A percentile compares a stretch with the other conserved stretches of the same genome.
phyloP scores from a whole-genome alignment of 2,329 filamentous ascomycete species.

The Mycosphaerelloides madeirae region DNA sequence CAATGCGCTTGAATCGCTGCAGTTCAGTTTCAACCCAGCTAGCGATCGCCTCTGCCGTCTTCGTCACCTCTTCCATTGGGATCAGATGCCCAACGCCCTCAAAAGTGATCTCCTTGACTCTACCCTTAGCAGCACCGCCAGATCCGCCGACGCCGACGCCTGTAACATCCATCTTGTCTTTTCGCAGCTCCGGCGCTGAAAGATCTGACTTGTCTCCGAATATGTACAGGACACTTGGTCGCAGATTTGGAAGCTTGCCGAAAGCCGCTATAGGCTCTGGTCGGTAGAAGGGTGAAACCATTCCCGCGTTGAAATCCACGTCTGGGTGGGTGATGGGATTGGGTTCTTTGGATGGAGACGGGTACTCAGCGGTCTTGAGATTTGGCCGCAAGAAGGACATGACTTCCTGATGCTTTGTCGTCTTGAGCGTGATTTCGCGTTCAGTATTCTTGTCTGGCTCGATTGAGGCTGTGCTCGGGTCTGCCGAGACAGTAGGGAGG shows the following conservation, averaged over 20 bases:
- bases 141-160: slow-evolving; percentile 64
- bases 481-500: slow-evolving; percentile 25
- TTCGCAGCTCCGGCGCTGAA: slow-evolving; percentile 47
- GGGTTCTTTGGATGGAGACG: slow-evolving; percentile 28
- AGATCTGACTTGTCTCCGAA: slow-evolving; percentile 60
- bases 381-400: slow-evolving; percentile 68
- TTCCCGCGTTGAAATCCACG: slow-evolving; percentile 26
- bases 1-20: slow-evolving; percentile 31
- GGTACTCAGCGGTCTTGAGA: slow-evolving; percentile 32
- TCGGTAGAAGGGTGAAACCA: slow-evolving; percentile 58
- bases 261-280: slow-evolving; percentile 58
- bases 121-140: slow-evolving; percentile 58
- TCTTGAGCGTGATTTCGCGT: slow-evolving; percentile 64
- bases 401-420: slow-evolving; percentile 83
- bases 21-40: slow-evolving; percentile 36
- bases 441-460: slow-evolving; percentile 21
- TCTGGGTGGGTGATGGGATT: slow-evolving; percentile 43
- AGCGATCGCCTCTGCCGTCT: slow-evolving; percentile 55
- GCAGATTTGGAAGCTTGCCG: slow-evolving; percentile 53
- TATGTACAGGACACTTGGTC: slow-evolving; percentile 64
- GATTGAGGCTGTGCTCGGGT: slow-evolving; percentile 21
- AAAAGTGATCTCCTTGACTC: slow-evolving; percentile 63
- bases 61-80: slow-evolving; percentile 69
- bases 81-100: slow-evolving; percentile 71
- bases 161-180: slow-evolving; percentile 60